These are phyloP conservation scores for Scytalidium sp. DNA, from an alignment of 2,329 filamentous ascomycete species.

Conservation along the genomic window DNA sequence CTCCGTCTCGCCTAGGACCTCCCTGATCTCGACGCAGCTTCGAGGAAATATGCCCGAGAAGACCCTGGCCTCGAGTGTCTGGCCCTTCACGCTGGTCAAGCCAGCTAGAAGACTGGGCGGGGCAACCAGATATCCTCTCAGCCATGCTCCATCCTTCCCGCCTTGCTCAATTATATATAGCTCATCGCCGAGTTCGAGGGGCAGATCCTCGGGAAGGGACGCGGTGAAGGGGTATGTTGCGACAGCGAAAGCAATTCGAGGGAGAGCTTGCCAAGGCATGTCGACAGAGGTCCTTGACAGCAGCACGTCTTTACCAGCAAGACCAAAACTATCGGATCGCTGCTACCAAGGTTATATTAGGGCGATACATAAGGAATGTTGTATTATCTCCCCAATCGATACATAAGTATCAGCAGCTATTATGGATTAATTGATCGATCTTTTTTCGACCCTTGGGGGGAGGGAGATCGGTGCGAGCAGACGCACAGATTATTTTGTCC, in stretches of 20 bases:
- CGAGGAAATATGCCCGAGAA: slow-evolving; percentile 98
- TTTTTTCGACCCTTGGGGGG: not conserved
- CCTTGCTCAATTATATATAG: slow-evolving; percentile 98
- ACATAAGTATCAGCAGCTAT: no score
- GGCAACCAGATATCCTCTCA: slow-evolving; percentile 91
- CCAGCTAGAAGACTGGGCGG: slow-evolving; percentile 91
- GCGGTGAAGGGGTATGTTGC: slow-evolving; percentile 93
- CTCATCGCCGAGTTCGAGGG: slow-evolving; percentile 96
- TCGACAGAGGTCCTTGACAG: no score
- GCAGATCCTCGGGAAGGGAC: slow-evolving; percentile 82
- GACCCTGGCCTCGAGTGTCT: slow-evolving; percentile 90
- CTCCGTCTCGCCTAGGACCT: slow-evolving; percentile 78
- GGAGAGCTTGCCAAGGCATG: slow-evolving; percentile 97
- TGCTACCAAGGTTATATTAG: not conserved
- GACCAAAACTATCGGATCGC: not conserved
- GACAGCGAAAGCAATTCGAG: slow-evolving; percentile 96
- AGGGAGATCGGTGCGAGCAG: not conserved
- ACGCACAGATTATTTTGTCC: not conserved
- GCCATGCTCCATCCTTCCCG: slow-evolving; percentile 80
- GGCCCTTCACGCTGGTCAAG: slow-evolving; percentile 84
- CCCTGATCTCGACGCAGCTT: slow-evolving; percentile 91
- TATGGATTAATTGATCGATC: no score
- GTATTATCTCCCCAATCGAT: not conserved
- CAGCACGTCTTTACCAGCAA: not conserved
- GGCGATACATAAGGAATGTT: not conserved